These are phyloP conservation scores for Arthrobotrys musiformis DNA, from an alignment of 2,329 filamentous ascomycete genomes.

Conservation along the genomic window DNA sequence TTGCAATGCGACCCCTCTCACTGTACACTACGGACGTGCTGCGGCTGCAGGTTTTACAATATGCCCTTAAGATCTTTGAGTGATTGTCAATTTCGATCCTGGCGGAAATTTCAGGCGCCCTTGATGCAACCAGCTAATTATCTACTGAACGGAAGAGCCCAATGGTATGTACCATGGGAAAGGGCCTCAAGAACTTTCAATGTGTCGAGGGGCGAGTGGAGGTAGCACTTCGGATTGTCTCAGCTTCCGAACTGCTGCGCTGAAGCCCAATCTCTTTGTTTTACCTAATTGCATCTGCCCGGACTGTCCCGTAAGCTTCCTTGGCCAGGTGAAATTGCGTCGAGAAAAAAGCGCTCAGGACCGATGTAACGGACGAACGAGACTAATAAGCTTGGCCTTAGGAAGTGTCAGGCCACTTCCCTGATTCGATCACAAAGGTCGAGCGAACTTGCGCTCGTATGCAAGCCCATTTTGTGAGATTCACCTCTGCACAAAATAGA, in stretches of 20 bases:
- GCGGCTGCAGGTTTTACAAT: too few relatives aligned
- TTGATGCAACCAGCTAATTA: too few relatives aligned
- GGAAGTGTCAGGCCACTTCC: slow-evolving; percentile 7
- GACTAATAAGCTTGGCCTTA: slow-evolving; percentile 7
- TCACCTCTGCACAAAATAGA: not conserved
- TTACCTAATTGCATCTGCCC: slow-evolving; percentile 7
- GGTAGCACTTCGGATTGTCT: slow-evolving; percentile 25
- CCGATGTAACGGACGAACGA: slow-evolving; percentile 12
- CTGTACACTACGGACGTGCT: too few relatives aligned
- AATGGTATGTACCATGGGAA: not conserved
- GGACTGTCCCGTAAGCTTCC: slow-evolving; percentile 6
- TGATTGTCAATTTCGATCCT: too few relatives aligned
- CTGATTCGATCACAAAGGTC: not conserved
- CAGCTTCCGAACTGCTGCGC: slow-evolving; percentile 20
- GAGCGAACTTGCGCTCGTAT: not conserved
- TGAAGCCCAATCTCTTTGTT: not conserved
- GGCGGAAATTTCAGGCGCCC: too few relatives aligned
- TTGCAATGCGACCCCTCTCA: too few relatives aligned
- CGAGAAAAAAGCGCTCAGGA: slow-evolving; percentile 10
- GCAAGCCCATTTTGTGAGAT: not conserved
- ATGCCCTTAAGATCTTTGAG: too few relatives aligned
- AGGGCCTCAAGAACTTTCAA: too few relatives aligned
- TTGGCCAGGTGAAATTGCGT: slow-evolving; percentile 4
- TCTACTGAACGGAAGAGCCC: not conserved
- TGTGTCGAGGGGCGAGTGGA: not conserved